Base-by-base conservation (phyloP, 352 stramenopile genomes). In the Phytophthora ohioensis region DNA sequence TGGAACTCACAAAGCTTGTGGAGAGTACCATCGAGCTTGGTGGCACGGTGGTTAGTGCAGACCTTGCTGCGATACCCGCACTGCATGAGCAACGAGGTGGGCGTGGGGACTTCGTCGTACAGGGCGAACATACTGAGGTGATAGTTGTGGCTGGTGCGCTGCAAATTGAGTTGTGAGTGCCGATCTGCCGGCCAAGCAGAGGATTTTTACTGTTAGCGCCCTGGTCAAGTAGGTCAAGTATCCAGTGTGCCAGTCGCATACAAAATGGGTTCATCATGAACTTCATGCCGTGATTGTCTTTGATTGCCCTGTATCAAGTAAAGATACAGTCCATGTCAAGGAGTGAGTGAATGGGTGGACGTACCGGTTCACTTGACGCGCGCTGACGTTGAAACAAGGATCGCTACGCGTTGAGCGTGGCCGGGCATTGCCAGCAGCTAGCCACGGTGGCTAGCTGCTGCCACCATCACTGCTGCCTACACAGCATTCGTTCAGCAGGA, bases 1-100 rank as follows among this genome's bases (percentile, higher is more conserved):
- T 91, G 83, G 45, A 84, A 76, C 34, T 91, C 81, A 54, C 83
- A 91, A 30, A 88, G 71, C 17, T 80, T 81, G 74, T 91, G 83
- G 13, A 87, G 59, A 1, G 74, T 76, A 5, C 83, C 81, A 17
- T 84, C 81, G 30, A 80, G 47, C 57, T 90, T 90, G 21, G 74
- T 76, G 13, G 78, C 75, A 51, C 83, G 81, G 3, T 63, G 52
- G 47, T 81, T 79, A 39, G 70, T 77, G 68, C 83, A 91, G 53
- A 80, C 65, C 57, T 90, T 91, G 66, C 79, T 88, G 12, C 79
- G 73, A 54, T 91, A 91, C 5, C 60, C 48, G 30, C 73, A 80
- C 59, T 64, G 60, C 58, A 76, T 58, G n/a, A 76, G 59, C 49
- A 73, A 47, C n/a, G 49, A 64, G 15, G 53, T 61, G 15, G 57